Evolutionary conservation across 306 rosid species (phyloP).

Genomic region (Quercus variabilis): DNA sequence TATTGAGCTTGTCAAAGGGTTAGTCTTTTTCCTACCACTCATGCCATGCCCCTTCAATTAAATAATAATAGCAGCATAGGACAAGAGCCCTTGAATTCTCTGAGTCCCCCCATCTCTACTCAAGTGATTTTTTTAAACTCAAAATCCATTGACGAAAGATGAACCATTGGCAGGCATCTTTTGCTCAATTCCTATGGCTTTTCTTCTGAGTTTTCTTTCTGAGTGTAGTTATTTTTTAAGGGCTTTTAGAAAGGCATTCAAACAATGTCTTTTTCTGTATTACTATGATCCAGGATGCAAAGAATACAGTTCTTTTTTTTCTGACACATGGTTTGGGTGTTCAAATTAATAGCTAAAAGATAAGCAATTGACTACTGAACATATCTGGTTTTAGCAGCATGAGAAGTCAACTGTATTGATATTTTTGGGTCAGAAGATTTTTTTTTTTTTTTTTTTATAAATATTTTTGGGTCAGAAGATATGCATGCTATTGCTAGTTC

Average conservation of each 20-base stretch:
- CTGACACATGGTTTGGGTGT: background rate
- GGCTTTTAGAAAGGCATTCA: no score
- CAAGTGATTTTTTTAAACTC: background rate
- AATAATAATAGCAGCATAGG: background rate
- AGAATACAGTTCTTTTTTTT: background rate
- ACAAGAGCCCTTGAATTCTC: conserved; percentile 1
- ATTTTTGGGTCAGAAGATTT: conserved; percentile 17
- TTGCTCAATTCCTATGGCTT: no score
- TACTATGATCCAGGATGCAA: background rate
- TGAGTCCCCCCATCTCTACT: background rate
- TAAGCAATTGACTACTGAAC: background rate
- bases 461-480: conserved; percentile 6
- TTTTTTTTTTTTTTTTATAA: no score
- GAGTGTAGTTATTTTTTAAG: no score
- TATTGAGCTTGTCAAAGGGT: conserved; percentile 88
- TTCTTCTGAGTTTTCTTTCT: no score
- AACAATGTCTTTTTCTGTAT: no score
- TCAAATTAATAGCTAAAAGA: background rate
- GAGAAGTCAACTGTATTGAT: conserved; percentile 28
- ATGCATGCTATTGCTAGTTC: background rate
- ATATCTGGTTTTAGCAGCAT: background rate
- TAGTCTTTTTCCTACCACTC: conserved; percentile 33
- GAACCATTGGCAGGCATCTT: no score
- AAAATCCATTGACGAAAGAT: background rate
- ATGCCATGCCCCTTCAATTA: background rate